Evolutionary conservation across 139 green algal genomes (phyloP), one percentile per base, ranked within the genome.

Genomic region (Edaphochlamys debaryana): DNA sequence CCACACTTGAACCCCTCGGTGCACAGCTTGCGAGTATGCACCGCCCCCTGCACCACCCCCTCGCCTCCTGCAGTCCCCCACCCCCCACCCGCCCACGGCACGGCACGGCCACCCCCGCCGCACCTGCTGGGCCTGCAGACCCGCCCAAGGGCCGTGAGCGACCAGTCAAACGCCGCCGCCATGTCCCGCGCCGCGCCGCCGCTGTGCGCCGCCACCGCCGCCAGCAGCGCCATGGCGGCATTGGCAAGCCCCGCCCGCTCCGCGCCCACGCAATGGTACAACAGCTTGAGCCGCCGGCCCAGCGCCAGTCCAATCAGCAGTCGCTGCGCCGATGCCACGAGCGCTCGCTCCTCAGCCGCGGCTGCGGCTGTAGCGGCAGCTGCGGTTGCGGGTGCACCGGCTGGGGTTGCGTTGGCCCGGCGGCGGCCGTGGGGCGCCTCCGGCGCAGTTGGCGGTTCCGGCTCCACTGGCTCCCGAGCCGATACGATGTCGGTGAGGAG

Each of bases 161-260:
- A 85, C 66, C 88, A 93, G 84, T 95, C 91, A 66, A 95, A 94
- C 15, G 85, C 67, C 8, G 86, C 68, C 22, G 78, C 69, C 3
- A 95, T 60, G 42, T 94, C 87, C 1, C 84, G 52, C 9, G 82
- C 80, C 19, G 78, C 48, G 4, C 22, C 63, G 23, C 74, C 56
- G 29, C 67, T 72, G 40, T 71, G 63, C 0, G 23, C 40, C 4
- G 88, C 91, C 4, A 94, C 36, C 17, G 86, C 81, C 22, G 67
- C 60, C n/a, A 95, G 86, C 45, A 95, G 79, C 15, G 84, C 40
- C 19, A 95, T 82, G 0, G 87, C 81, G 13, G 91, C 85, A 45
- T 90, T 93, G 40, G 69, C 70, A 52, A 84, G 87, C 58, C 69
- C 38, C 11, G 67, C 62, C 30, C 29, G 37, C 0, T 79, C 72